phyloP scores from a whole-genome alignment of 1,284 basidiomycete species.

The Cutaneotrichosporon mucoides region DNA sequence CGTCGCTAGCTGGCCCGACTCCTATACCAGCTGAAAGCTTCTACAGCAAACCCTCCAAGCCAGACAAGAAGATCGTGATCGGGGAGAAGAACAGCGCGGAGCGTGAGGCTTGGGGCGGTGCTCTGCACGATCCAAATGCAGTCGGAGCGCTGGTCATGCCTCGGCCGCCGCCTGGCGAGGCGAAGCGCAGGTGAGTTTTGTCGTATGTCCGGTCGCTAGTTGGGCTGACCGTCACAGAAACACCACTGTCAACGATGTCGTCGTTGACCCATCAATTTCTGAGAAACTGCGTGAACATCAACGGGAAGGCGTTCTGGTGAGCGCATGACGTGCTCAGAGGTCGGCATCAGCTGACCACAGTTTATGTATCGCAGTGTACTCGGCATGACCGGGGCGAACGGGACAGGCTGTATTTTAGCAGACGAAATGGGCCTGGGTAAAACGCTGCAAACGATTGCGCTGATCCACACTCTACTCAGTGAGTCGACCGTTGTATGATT shows the following conservation, averaged over 20 bases:
- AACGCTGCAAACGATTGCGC: slow-evolving; percentile 76
- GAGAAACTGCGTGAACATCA: slow-evolving; percentile 83
- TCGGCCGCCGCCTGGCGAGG: slow-evolving; percentile 65
- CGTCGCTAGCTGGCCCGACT: neutral
- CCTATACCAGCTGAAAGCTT: slow-evolving; percentile 21
- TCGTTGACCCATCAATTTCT: slow-evolving; percentile 84
- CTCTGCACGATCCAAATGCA: slow-evolving; percentile 59
- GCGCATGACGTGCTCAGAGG: slow-evolving; percentile 5
- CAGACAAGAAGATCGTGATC: slow-evolving; percentile 31
- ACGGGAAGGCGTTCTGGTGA: slow-evolving; percentile 63
- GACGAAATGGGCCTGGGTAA: slow-evolving; percentile 98
- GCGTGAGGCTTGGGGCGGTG: slow-evolving; percentile 28
- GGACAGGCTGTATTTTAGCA: slow-evolving; percentile 86
- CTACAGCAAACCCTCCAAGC: slow-evolving; percentile 27
- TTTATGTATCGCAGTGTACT: slow-evolving; percentile 97
- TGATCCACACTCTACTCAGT: slow-evolving; percentile 87
- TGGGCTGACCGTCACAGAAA: slow-evolving; percentile 22
- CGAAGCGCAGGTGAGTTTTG: slow-evolving; percentile 64
- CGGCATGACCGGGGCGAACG: slow-evolving; percentile 81
- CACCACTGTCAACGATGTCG: slow-evolving; percentile 67
- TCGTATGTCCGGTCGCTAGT: neutral
- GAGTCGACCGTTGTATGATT: slow-evolving; percentile 29
- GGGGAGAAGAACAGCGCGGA: slow-evolving; percentile 40
- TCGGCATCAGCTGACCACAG: slow-evolving; percentile 32
- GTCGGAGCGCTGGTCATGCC: slow-evolving; percentile 84